A percentile compares a stretch with the other conserved stretches of the same genome.
These are phyloP conservation scores for Citropsis articulata DNA, from an alignment of 345 rosid genomes.

Conservation along the genomic window DNA sequence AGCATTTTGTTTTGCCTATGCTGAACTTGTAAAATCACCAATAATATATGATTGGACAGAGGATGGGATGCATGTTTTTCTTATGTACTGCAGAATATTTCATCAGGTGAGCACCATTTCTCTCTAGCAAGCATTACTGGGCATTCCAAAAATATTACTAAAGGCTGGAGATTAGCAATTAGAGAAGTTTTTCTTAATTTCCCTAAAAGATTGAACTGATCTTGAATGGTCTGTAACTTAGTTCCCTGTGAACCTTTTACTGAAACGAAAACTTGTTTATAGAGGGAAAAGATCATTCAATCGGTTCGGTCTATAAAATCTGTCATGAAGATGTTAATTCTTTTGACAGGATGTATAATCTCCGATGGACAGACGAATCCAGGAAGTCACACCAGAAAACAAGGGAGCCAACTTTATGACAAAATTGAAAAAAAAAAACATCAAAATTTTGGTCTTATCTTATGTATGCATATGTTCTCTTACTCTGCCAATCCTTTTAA, in stretches of 20 bases:
- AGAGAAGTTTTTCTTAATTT: not conserved
- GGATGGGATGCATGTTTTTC: slow-evolving; percentile 3
- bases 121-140: not conserved
- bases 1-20: not conserved
- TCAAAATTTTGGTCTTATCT: not conserved
- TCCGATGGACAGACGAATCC: not conserved
- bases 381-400: not conserved
- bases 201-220: not conserved
- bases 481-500: not conserved
- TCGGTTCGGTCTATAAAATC: not conserved
- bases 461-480: not conserved
- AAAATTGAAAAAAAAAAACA: too few relatives aligned
- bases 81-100: not conserved
- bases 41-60: slow-evolving; percentile 2
- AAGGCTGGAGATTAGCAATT: not conserved
- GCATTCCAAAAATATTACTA: not conserved
- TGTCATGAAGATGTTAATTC: not conserved
- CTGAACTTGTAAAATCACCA: slow-evolving; percentile 1
- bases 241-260: not conserved
- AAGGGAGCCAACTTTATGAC: not conserved
- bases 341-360: not conserved
- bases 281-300: not conserved
- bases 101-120: slow-evolving; percentile 9
- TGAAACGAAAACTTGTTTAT: not conserved
- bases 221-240: not conserved